Conservation (phyloP, 2,329 filamentous ascomycete species). For the Scedosporium aurantiacum region DNA sequence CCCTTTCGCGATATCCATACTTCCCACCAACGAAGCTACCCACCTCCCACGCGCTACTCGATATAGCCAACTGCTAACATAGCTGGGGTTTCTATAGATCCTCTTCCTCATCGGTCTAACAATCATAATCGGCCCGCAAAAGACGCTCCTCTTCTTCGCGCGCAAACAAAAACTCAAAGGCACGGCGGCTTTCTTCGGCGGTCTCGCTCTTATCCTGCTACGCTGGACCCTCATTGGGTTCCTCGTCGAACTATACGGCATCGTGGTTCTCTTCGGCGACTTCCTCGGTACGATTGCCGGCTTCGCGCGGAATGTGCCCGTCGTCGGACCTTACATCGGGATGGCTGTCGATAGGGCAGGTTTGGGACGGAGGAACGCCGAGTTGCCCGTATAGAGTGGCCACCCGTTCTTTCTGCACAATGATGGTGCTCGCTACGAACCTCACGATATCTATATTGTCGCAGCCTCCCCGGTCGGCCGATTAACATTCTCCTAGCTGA, state of each 20-base stretch:
- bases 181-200: constrained; percentile 75
- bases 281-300: constrained; percentile 87
- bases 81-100: constrained; percentile 46
- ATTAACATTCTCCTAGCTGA: no score
- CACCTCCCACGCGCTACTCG: constrained; percentile 5
- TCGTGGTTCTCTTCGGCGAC: constrained; percentile 88
- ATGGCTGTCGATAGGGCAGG: constrained; percentile 59
- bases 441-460: no score
- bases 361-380: constrained; percentile 59
- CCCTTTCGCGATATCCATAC: constrained; percentile 7
- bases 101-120: constrained; percentile 96
- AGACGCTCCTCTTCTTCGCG: constrained; percentile 90
- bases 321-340: constrained; percentile 80
- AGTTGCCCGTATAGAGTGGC: constrained; percentile 57
- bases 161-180: constrained; percentile 87
- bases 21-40: background rate
- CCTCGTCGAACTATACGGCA: constrained; percentile 81
- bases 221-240: constrained; percentile 91
- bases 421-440: background rate
- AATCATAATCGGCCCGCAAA: constrained; percentile 85
- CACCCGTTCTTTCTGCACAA: background rate
- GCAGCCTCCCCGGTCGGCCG: no score
- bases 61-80: constrained; percentile 8
- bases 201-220: constrained; percentile 75
- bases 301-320: constrained; percentile 73